These are phyloP conservation scores for Acanthamoeba sp. DNA, from an alignment of 208 protist species.

Conservation along the genomic window DNA sequence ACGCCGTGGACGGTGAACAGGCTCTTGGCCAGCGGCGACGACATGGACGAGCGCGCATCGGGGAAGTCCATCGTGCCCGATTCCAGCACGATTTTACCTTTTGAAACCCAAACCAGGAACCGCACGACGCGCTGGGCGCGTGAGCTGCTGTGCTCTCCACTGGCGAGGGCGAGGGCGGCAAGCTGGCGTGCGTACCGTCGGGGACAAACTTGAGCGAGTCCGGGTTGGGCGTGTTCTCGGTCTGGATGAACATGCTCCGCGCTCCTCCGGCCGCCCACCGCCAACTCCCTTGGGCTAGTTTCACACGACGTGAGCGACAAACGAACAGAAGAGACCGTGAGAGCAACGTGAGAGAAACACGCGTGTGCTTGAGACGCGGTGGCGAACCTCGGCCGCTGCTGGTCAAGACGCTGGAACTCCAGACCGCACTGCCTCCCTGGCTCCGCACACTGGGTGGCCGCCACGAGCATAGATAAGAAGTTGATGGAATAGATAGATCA, in stretches of 20 bases:
- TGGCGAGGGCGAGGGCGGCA: too few species aligned
- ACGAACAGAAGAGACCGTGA: too few species aligned
- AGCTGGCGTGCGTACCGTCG: constrained; percentile 44
- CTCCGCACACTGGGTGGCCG: too few species aligned
- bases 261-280: background rate
- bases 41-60: constrained; percentile 31
- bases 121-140: background rate
- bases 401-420: background rate
- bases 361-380: too few species aligned
- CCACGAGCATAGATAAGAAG: too few species aligned
- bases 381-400: background rate
- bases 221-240: constrained; percentile 88
- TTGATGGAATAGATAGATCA: too few species aligned
- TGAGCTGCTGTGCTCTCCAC: too few species aligned
- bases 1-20: constrained; percentile 86
- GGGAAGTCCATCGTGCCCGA: constrained; percentile 79
- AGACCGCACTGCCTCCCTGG: background rate
- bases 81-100: constrained; percentile 9
- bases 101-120: background rate
- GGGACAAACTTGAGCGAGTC: constrained; percentile 89
- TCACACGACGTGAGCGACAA: background rate
- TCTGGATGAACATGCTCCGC: constrained; percentile 88
- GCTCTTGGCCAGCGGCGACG: constrained; percentile 85
- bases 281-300: background rate
- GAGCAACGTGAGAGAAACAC: too few species aligned